Evolutionary conservation across 2,329 filamentous ascomycete genomes (phyloP).

Genomic region (Capronia coronata): DNA sequence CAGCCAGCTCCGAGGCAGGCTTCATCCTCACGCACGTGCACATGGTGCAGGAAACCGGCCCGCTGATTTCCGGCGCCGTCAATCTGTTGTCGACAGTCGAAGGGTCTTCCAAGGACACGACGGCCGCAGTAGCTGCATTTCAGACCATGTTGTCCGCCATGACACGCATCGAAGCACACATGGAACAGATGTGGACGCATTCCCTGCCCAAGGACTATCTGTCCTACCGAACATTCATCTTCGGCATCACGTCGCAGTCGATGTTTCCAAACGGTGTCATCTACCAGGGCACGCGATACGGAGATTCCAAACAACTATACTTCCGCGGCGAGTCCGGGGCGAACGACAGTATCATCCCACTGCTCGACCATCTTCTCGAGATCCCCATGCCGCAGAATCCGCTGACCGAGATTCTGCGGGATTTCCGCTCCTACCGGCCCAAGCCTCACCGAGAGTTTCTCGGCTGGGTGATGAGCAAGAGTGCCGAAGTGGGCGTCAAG

Average conservation of each 20-base stretch:
- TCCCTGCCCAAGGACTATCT: constrained; percentile 79
- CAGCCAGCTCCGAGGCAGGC: constrained; percentile 80
- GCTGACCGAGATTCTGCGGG: constrained; percentile 76
- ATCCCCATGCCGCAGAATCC: constrained; percentile 85
- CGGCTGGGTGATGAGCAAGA: constrained; percentile 56
- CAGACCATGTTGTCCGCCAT: constrained; percentile 56
- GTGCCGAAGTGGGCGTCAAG: constrained; percentile 43
- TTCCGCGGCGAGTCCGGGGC: constrained; percentile 92
- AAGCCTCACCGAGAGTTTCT: constrained; percentile 84
- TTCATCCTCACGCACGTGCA: constrained; percentile 95
- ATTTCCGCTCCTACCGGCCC: constrained; percentile 84
- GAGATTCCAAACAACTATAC: constrained; percentile 61
- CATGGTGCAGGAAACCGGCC: constrained; percentile 83
- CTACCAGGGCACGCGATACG: constrained; percentile 66
- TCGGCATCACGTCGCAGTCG: constrained; percentile 84
- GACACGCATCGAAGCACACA: constrained; percentile 65
- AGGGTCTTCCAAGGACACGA: constrained; percentile 3
- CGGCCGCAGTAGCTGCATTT: constrained; percentile 44
- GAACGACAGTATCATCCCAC: constrained; percentile 88
- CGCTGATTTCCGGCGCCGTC: constrained; percentile 66
- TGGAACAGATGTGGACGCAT: constrained; percentile 91
- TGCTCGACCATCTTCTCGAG: constrained; percentile 80
- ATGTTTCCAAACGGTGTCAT: constrained; percentile 93
- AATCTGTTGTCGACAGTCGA: constrained; percentile 57
- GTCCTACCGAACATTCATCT: constrained; percentile 92